Evolutionary conservation across 345 rosid genomes (phyloP), one percentile per base, ranked within the genome.

Genomic region (Gossypium arboreum): DNA sequence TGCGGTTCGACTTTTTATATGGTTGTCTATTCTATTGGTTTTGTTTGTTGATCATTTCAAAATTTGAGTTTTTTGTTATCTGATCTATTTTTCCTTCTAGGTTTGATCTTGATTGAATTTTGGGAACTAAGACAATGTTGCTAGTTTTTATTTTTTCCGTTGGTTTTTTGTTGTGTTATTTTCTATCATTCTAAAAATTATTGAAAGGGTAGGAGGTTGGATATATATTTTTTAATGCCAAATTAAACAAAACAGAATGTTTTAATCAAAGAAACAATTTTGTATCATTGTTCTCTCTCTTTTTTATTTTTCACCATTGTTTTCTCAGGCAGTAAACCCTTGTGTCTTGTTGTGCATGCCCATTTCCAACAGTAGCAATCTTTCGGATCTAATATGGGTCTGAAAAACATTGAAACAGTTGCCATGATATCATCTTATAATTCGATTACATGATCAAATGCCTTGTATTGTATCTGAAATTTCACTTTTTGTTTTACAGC

Each of bases 101-200:
- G 68, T 57, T 77, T 58, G 77, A 60, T 76, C 54, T 66, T 1
- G 48, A 18, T 72, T 57, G 52, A 56, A 43, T 20, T 39, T 57
- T 43, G 18, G 29, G 12, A 72, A 57, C 18, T 55, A 56, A 39
- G 75, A 6, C 52, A 72, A 20, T 45, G 51, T 72, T 1, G 72
- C 20, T 45, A 45, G 34, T 24, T 65, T 29, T 29, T 29, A 29
- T 34, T 34, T 27, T 34, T 29, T 9, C 18, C 5, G 18, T 12
- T 29, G 18, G 1, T 61, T 17, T 34, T 63, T 34, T 4, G 68
- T 63, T 39, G 3, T 17, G 22, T 34, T 16, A 34, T 63, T 7
- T 17, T 41, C 18, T 9, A 64, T 41, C n/a, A 17, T 29, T 15
- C 39, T 61, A 13, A 41, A 2, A 27, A 61, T 29, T 27, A n/a